Base-by-base conservation (phyloP, 192 early-diverging fungal genomes). In the Entomortierella chlamydospora region DNA sequence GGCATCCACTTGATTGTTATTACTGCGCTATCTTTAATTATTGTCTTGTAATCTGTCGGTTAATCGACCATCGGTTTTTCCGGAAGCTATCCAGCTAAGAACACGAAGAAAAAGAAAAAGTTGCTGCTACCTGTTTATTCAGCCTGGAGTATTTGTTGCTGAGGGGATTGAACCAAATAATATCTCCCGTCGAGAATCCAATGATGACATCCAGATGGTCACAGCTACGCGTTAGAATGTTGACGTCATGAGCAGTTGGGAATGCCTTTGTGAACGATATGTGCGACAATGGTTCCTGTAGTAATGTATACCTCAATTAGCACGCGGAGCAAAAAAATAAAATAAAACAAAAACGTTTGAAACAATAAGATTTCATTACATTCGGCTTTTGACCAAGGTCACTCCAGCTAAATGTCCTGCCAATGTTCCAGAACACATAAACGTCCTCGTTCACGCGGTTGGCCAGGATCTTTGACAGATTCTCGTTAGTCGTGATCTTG, bases 1-100 rank as follows among this genome's bases (percentile, higher is more conserved):
- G 97, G 97, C 56, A 98, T 81, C 96, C 97, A 99, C 82, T 89
- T 90, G 6, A 98, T 85, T 73, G 90, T 90, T 15, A 93, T 93
- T 17, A 97, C 92, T 9, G 86, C 76, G 12, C 87, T 79, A 51
- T 82, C 84, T 45, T 87, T 87, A 47, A 96, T 90, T 7, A 86
- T 82, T 28, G 90, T 88, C 87, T 91, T 28, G 43, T 45, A 28
- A 10, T 29, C 54, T 23, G 37, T 25, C 6, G 12, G 33, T 11
- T 30, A 18, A 20, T 41, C 39, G 13, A 41, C 39, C 39, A 9
- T 6, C 13, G 39, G 39, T 41, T 41, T 41, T 13, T 41, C 39
- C 13, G 13, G 39, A 13, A 41, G 39, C 25, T 28, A 30, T 20
- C 22, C 2, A 41, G 39, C 6, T 9, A 58, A 18, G 57, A n/a